phyloP scores from a whole-genome alignment of 2,329 filamentous ascomycete genomes.

The Aspergillus clavatus region DNA sequence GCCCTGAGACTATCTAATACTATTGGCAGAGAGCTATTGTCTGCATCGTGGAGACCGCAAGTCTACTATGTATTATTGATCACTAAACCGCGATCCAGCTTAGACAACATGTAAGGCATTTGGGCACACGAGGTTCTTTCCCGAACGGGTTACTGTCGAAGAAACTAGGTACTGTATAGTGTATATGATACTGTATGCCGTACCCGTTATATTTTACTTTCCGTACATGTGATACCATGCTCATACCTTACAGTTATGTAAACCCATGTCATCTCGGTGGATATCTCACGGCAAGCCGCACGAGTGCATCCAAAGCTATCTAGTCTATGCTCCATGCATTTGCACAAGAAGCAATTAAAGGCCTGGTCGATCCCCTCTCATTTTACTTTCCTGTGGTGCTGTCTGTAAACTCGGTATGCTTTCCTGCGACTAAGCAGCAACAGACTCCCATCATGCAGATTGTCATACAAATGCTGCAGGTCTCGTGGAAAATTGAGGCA shows the following conservation, averaged over 20 bases:
- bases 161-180: neutral
- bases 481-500: too few species aligned
- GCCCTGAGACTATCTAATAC: neutral
- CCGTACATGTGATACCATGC: too few species aligned
- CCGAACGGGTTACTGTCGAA: slow-evolving; percentile 2
- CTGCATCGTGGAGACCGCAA: neutral
- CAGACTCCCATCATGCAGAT: too few species aligned
- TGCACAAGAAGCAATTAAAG: too few species aligned
- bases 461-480: too few species aligned
- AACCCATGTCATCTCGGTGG: neutral
- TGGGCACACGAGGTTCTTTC: slow-evolving; percentile 12
- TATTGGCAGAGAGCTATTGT: neutral
- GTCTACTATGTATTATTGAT: too few species aligned
- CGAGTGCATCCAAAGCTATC: slow-evolving; percentile 17
- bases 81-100: neutral
- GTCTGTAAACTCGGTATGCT: too few species aligned
- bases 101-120: neutral
- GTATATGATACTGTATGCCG: too few species aligned
- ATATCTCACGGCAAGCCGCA: slow-evolving; percentile 18
- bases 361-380: too few species aligned
- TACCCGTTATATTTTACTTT: neutral
- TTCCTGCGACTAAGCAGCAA: too few species aligned
- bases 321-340: neutral
- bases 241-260: too few species aligned
- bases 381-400: too few species aligned